Evolutionary conservation across 2,329 filamentous ascomycete genomes (phyloP).

Genomic region (Colletotrichum lentis): DNA sequence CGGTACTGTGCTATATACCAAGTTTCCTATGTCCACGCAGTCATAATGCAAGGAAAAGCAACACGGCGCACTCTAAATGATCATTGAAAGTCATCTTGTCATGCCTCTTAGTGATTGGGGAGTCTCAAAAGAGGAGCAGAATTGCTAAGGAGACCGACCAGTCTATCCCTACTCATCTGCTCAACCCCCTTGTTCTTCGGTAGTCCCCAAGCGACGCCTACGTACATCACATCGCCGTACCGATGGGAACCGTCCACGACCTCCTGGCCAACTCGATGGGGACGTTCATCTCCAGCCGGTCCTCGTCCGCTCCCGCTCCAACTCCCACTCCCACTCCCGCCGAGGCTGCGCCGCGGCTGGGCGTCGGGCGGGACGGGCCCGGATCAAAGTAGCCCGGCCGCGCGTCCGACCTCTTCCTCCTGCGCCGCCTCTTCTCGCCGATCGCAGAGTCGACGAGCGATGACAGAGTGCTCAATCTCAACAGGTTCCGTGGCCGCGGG

Average conservation of each 20-base stretch:
- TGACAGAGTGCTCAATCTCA: conserved; percentile 6
- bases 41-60: not conserved
- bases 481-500: not conserved
- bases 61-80: not conserved
- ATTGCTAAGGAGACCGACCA: no score
- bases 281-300: conserved; percentile 35
- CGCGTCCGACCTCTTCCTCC: conserved; percentile 17
- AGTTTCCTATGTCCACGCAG: conserved; percentile 19
- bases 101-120: not conserved
- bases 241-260: conserved; percentile 6
- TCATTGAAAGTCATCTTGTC: not conserved
- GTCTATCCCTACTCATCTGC: not conserved
- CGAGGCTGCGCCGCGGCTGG: not conserved
- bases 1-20: conserved; percentile 34
- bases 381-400: conserved; percentile 35
- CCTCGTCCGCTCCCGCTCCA: not conserved
- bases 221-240: conserved; percentile 1
- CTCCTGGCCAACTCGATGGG: conserved; percentile 19
- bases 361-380: not conserved
- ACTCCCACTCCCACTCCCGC: not conserved
- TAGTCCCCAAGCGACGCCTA: not conserved
- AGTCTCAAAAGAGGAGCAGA: not conserved
- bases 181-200: not conserved
- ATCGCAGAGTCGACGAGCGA: conserved; percentile 11
- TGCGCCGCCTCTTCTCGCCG: conserved; percentile 7